Evolutionary conservation across 139 green algal genomes (phyloP).

Genomic region (Picochlorum sp.): DNA sequence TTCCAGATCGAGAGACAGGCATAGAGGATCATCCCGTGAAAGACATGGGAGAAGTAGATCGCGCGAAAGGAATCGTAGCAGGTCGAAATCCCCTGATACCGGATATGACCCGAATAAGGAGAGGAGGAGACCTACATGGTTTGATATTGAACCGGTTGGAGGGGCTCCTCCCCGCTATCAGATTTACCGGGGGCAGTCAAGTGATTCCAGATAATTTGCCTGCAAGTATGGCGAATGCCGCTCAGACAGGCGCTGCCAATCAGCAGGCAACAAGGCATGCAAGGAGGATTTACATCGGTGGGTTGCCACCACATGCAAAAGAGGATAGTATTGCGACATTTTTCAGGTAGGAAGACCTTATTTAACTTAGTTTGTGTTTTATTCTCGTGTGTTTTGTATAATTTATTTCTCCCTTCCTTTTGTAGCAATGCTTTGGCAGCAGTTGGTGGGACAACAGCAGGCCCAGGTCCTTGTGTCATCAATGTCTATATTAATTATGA

Average conservation of each 20-base stretch:
- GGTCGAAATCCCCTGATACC: slow-evolving; percentile 8
- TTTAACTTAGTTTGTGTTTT: background rate
- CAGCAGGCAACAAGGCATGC: slow-evolving; percentile 89
- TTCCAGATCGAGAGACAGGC: slow-evolving; percentile 6
- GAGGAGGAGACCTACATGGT: slow-evolving; percentile 32
- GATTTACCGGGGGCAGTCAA: slow-evolving; percentile 21
- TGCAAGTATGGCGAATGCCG: background rate
- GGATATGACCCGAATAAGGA: slow-evolving; percentile 20
- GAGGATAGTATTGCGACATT: slow-evolving; percentile 83
- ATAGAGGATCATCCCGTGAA: background rate
- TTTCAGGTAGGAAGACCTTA: slow-evolving; percentile 40
- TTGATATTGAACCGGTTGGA: slow-evolving; percentile 35
- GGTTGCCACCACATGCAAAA: slow-evolving; percentile 75
- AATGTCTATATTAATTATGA: slow-evolving; percentile 99
- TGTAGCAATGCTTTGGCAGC: slow-evolving; percentile 77
- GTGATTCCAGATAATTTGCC: slow-evolving; percentile 1
- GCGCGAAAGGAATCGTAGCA: slow-evolving; percentile 4
- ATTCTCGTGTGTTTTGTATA: background rate
- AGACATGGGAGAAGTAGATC: background rate
- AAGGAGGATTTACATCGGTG: slow-evolving; percentile 90
- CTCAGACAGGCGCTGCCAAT: slow-evolving; percentile 22
- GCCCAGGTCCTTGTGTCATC: slow-evolving; percentile 80
- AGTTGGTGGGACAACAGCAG: slow-evolving; percentile 84
- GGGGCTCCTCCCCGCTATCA: slow-evolving; percentile 28
- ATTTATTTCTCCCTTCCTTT: background rate